Percentiles rank a stretch among this genome's conserved stretches.
Evolutionary conservation across 2,329 filamentous ascomycete genomes (phyloP).

Genomic region (Aphanoascus verrucosus): DNA sequence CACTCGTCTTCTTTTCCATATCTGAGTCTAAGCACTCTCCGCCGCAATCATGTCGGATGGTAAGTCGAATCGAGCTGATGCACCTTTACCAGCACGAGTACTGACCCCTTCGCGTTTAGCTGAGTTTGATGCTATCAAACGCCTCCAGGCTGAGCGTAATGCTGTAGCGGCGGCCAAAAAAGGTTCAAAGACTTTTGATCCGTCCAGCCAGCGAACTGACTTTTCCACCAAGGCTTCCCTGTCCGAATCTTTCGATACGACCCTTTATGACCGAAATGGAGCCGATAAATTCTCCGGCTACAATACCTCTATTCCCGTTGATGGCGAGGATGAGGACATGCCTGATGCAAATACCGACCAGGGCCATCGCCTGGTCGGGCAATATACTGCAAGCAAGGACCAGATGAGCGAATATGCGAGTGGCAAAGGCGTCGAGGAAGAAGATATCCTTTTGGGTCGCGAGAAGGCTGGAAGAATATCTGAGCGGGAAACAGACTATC

Average conservation of each 20-base stretch:
- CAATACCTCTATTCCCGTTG: slow-evolving; percentile 73
- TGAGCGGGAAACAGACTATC: slow-evolving; percentile 93
- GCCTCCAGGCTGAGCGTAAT: slow-evolving; percentile 88
- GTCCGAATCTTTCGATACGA: slow-evolving; percentile 73
- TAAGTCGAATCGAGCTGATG: slow-evolving; percentile 19
- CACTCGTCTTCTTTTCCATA: slow-evolving; percentile 19
- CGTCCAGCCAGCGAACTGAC: slow-evolving; percentile 69
- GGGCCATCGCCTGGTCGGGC: slow-evolving; percentile 72
- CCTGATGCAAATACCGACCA: slow-evolving; percentile 64
- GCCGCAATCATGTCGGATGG: slow-evolving; percentile 36
- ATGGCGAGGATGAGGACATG: slow-evolving; percentile 67
- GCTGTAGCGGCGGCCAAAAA: slow-evolving; percentile 66
- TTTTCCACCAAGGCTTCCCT: slow-evolving; percentile 81
- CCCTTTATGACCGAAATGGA: slow-evolving; percentile 71
- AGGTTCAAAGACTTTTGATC: slow-evolving; percentile 68
- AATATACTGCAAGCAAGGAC: slow-evolving; percentile 85
- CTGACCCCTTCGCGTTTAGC: slow-evolving; percentile 37
- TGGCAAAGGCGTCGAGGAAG: slow-evolving; percentile 77
- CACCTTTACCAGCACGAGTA: not conserved
- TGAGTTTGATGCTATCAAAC: slow-evolving; percentile 78
- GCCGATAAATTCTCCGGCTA: slow-evolving; percentile 80
- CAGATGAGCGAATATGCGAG: slow-evolving; percentile 91
- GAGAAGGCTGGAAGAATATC: slow-evolving; percentile 86
- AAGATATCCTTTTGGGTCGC: slow-evolving; percentile 72
- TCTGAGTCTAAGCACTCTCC: slow-evolving; percentile 19